These are phyloP conservation scores for Triangularia verruculosa DNA, from an alignment of 2,329 filamentous ascomycete species.

Conservation along the genomic window DNA sequence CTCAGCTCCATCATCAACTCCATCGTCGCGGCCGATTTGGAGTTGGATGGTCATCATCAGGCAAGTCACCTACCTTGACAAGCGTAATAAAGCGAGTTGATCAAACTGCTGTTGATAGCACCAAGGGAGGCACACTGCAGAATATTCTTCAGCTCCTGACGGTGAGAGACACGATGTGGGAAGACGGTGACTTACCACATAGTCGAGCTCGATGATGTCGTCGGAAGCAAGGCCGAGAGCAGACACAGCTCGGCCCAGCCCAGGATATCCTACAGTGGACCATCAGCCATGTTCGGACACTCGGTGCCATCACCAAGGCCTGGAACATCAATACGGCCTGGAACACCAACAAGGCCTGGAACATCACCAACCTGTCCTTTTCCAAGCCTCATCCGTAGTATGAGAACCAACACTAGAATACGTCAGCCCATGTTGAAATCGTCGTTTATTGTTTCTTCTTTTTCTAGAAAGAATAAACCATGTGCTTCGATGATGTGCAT, in stretches of 20 bases:
- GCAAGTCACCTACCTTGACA: conserved; percentile 46
- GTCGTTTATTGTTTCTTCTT: neutral
- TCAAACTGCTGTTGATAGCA: conserved; percentile 64
- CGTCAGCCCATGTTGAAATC: neutral
- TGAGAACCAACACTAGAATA: conserved; percentile 56
- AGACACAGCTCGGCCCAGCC: conserved; percentile 65
- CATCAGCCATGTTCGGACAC: conserved; percentile 10
- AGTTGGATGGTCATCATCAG: too few species aligned
- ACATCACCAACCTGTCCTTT: conserved; percentile 38
- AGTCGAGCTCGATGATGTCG: conserved; percentile 64
- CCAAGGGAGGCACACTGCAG: conserved; percentile 75
- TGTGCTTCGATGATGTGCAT: neutral
- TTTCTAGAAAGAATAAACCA: neutral
- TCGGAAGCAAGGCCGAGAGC: conserved; percentile 59
- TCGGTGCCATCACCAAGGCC: neutral
- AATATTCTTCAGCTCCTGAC: conserved; percentile 19
- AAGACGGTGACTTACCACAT: conserved; percentile 52
- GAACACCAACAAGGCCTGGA: neutral
- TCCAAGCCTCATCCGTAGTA: conserved; percentile 40
- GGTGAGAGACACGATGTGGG: neutral
- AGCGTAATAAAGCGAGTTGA: conserved; percentile 55
- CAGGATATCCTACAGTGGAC: conserved; percentile 60
- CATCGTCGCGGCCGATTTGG: too few species aligned
- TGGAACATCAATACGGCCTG: neutral
- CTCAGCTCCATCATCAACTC: too few species aligned